phyloP scores from a whole-genome alignment of 768 basidiomycete genomes.

The Leccinellum albellum region DNA sequence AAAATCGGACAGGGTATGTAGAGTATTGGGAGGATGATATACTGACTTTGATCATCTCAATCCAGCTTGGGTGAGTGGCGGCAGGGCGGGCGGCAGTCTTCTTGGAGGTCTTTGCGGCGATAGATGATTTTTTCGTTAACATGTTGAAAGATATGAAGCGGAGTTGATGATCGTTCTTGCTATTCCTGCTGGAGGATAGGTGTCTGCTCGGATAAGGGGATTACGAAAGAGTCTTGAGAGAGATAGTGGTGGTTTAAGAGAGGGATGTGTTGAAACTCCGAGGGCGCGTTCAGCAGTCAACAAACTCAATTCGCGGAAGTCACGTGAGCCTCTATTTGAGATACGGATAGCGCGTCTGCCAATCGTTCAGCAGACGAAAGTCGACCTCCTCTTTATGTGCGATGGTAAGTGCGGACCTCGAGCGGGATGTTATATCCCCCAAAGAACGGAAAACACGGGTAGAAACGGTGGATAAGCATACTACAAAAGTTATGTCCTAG shows the following conservation, averaged over 20 bases:
- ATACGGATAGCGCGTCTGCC: conserved; percentile 22
- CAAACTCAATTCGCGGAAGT: conserved; percentile 38
- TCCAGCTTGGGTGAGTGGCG: conserved; percentile 49
- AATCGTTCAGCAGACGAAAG: conserved; percentile 7
- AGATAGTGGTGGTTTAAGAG: conserved; percentile 49
- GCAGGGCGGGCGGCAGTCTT: conserved; percentile 31
- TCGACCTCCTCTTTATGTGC: background rate
- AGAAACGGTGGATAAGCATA: background rate
- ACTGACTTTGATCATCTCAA: conserved; percentile 80
- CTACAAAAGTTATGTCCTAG: conserved; percentile 16
- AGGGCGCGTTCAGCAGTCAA: conserved; percentile 38
- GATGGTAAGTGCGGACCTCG: background rate
- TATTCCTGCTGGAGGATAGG: conserved; percentile 10
- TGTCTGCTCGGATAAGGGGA: conserved; percentile 14
- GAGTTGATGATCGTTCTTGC: conserved; percentile 14
- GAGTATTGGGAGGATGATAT: conserved; percentile 10
- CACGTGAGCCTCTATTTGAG: conserved; percentile 35
- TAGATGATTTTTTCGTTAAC: conserved; percentile 44
- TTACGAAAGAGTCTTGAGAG: conserved; percentile 22
- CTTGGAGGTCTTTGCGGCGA: conserved; percentile 42
- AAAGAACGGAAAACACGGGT: conserved; percentile 19
- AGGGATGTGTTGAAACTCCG: conserved; percentile 40
- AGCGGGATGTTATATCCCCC: conserved; percentile 9
- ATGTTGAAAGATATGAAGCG: conserved; percentile 22
- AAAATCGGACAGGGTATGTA: conserved; percentile 13